phyloP scores from a whole-genome alignment of 2,329 filamentous ascomycete species.

The Aspergillus pseudoterreus region DNA sequence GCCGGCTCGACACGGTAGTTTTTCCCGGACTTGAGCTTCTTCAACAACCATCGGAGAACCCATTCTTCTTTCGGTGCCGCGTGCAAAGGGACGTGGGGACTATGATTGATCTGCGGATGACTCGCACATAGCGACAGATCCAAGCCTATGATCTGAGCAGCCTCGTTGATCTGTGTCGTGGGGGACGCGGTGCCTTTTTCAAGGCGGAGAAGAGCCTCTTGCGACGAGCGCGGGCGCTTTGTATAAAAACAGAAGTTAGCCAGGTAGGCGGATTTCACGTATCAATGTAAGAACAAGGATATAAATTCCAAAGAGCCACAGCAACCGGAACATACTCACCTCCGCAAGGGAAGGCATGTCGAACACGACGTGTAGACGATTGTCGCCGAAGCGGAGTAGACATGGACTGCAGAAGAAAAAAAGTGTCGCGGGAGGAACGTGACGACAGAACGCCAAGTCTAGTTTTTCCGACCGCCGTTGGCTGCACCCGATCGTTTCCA shows the following conservation, averaged over 20 bases:
- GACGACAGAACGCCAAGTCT: slow-evolving; percentile 16
- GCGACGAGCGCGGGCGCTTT: slow-evolving; percentile 38
- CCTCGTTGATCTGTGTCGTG: slow-evolving; percentile 38
- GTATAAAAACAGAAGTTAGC: slow-evolving; percentile 11
- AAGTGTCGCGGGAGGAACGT: slow-evolving; percentile 13
- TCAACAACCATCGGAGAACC: slow-evolving; percentile 64
- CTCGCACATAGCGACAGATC: slow-evolving; percentile 32
- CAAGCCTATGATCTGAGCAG: slow-evolving; percentile 41
- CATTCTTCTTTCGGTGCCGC: slow-evolving; percentile 57
- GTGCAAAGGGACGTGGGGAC: slow-evolving; percentile 17
- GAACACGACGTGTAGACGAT: slow-evolving; percentile 2
- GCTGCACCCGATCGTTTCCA: slow-evolving; percentile 14
- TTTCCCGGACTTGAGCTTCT: slow-evolving; percentile 50
- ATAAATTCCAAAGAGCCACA: background rate
- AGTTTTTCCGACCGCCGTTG: slow-evolving; percentile 40
- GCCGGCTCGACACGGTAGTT: slow-evolving; percentile 42
- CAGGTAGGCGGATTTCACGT: slow-evolving; percentile 4
- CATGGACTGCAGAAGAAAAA: slow-evolving; percentile 17
- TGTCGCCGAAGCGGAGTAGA: slow-evolving; percentile 3
- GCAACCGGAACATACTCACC: slow-evolving; percentile 23
- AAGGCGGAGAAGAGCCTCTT: slow-evolving; percentile 43
- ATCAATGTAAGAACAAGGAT: slow-evolving; percentile 1
- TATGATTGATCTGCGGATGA: slow-evolving; percentile 26
- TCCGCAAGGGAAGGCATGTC: slow-evolving; percentile 34
- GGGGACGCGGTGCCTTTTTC: slow-evolving; percentile 42